Evolutionary conservation across 2,329 filamentous ascomycete species (phyloP).

Genomic region (Paracoccidioides brasiliensis): DNA sequence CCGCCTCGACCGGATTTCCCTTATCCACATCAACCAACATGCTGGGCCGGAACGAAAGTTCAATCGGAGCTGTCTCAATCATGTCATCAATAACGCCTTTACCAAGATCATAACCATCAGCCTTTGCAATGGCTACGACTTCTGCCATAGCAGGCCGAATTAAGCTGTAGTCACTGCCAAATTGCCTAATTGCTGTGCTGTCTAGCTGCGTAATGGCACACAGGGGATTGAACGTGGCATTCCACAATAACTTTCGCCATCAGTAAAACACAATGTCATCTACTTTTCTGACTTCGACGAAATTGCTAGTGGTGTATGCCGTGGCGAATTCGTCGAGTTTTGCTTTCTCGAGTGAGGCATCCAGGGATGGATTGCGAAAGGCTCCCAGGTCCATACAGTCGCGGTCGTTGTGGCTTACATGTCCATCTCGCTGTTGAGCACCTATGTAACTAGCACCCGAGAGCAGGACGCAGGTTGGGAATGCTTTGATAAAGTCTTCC

Average conservation of each 20-base stretch:
- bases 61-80: neutral
- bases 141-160: neutral
- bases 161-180: neutral
- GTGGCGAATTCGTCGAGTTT: neutral
- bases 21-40: slow-evolving; percentile 1
- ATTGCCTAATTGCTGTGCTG: neutral
- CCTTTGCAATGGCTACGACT: neutral
- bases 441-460: neutral
- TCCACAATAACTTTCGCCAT: neutral
- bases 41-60: neutral
- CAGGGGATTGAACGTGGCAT: neutral
- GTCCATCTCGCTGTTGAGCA: neutral
- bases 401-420: neutral
- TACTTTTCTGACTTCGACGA: neutral
- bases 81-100: neutral
- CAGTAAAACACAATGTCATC: neutral
- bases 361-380: neutral
- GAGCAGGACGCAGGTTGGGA: neutral
- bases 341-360: neutral
- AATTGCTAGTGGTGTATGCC: neutral
- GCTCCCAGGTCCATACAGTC: neutral
- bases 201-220: neutral
- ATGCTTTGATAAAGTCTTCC: neutral
- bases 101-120: neutral
- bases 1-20: neutral